Percentiles rank a stretch among this genome's conserved stretches.
Evolutionary conservation across 495 filamentous ascomycete genomes (phyloP).

Genomic region (Penicillium salamii): DNA sequence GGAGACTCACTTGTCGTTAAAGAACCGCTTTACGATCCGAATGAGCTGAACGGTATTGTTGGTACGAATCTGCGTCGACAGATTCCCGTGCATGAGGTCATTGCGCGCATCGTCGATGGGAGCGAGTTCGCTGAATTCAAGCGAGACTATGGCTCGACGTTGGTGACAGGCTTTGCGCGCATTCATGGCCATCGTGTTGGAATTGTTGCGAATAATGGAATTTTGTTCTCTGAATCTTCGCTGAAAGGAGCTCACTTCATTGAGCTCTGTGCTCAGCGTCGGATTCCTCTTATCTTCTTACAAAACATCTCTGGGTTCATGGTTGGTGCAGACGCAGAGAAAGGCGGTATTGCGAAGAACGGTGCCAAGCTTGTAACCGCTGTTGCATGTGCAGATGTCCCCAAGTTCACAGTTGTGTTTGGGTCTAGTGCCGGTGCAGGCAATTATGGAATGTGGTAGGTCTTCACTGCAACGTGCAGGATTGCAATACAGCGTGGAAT

Average conservation of each 20-base stretch:
- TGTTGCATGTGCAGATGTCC: constrained; percentile 91
- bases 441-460: constrained; percentile 81
- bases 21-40: constrained; percentile 79
- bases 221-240: constrained; percentile 87
- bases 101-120: constrained; percentile 91
- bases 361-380: constrained; percentile 96
- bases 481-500: too few relatives aligned
- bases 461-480: constrained; percentile 12
- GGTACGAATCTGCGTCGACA: constrained; percentile 83
- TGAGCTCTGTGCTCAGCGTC: constrained; percentile 89
- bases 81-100: constrained; percentile 84
- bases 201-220: constrained; percentile 95
- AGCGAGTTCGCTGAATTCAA: constrained; percentile 94
- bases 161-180: constrained; percentile 88
- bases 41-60: constrained; percentile 83
- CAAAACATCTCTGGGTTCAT: constrained; percentile 99
- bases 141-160: constrained; percentile 81
- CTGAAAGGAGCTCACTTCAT: constrained; percentile 98
- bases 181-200: constrained; percentile 92
- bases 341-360: constrained; percentile 95
- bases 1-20: constrained; percentile 27
- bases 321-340: constrained; percentile 91
- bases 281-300: constrained; percentile 86
- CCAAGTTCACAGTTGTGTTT: constrained; percentile 95
- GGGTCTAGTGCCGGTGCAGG: constrained; percentile 75